phyloP scores from a whole-genome alignment of 73 alveolate genomes.

The Paramecium sexaurelia region DNA sequence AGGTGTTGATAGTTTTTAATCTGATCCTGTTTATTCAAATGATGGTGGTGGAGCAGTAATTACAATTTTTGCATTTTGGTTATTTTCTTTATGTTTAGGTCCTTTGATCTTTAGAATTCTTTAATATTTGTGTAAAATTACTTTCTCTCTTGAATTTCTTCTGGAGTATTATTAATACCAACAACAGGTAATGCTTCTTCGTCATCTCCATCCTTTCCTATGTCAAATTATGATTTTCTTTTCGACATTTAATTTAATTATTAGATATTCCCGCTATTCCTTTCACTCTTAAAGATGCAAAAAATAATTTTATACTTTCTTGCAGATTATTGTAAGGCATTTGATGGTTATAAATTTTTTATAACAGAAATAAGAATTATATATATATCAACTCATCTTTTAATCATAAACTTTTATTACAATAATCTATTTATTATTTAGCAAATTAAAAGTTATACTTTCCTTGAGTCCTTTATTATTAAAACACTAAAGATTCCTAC shows the following conservation, averaged over 20 bases:
- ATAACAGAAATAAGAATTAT: neutral
- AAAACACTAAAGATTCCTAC: no score
- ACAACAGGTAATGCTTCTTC: neutral
- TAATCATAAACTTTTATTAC: neutral
- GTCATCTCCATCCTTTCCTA: neutral
- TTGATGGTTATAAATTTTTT: neutral
- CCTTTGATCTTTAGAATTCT: neutral
- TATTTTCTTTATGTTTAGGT: neutral
- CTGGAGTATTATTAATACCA: neutral
- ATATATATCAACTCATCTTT: neutral
- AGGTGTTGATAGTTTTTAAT: neutral
- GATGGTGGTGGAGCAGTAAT: neutral
- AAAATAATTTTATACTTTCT: neutral
- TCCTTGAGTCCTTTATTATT: no score
- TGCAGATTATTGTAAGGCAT: neutral
- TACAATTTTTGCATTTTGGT: neutral
- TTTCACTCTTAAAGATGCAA: neutral
- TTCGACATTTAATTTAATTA: neutral
- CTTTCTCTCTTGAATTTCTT: neutral
- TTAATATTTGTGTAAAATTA: neutral
- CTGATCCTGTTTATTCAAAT: neutral
- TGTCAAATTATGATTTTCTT: neutral
- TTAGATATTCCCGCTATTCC: conserved; percentile 1
- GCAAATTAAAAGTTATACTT: no score
- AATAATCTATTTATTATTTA: no score